These are phyloP conservation scores for Cadophora luteo-olivacea DNA, from an alignment of 2,329 filamentous ascomycete species.

Conservation along the genomic window DNA sequence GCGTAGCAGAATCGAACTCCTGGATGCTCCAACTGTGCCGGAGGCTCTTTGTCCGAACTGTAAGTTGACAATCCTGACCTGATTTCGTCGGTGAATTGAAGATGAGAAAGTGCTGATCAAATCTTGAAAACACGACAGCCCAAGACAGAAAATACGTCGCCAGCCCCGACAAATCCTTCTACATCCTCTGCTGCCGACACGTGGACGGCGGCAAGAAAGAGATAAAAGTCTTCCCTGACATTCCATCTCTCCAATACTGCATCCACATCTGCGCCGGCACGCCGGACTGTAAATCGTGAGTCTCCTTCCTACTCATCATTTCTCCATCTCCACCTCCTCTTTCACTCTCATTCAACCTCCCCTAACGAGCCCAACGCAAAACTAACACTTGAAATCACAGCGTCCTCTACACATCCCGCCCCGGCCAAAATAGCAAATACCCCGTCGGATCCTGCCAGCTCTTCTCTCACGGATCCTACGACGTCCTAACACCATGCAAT, in stretches of 20 bases:
- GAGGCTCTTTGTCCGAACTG: background rate
- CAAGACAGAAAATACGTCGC: background rate
- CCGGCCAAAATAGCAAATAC: background rate
- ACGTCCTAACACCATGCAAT: background rate
- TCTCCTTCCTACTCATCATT: background rate
- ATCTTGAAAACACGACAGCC: background rate
- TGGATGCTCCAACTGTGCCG: background rate
- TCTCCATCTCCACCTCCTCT: too few species aligned
- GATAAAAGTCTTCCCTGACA: background rate
- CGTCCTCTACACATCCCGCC: background rate
- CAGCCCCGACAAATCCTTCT: background rate
- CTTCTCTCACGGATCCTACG: background rate
- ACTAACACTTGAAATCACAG: background rate
- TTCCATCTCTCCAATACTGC: slow-evolving; percentile 1
- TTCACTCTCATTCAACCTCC: too few species aligned
- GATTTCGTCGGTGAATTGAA: background rate
- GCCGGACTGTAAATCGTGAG: background rate
- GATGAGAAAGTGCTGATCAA: background rate
- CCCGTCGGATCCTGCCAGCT: background rate
- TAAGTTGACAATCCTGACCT: background rate
- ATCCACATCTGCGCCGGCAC: slow-evolving; percentile 9
- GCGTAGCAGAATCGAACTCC: background rate
- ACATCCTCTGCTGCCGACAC: slow-evolving; percentile 2
- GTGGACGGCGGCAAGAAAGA: slow-evolving; percentile 1
- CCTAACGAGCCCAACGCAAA: too few species aligned